Conservation (phyloP, 805 yeast species). For the Teunomyces kruisii region DNA sequence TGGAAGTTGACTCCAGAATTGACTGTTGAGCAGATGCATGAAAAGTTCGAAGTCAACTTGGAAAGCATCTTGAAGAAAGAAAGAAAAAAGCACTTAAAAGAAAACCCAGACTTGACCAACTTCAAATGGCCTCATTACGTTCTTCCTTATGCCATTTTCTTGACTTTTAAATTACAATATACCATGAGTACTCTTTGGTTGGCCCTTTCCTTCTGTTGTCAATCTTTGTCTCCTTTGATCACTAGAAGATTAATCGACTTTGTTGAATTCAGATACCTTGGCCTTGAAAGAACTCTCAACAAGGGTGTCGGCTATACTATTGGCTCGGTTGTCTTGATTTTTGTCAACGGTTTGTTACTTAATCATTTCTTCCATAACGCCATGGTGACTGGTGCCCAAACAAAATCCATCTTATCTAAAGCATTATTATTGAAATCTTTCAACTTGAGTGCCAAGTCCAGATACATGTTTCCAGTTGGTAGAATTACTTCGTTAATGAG, state of each 20-base stretch:
- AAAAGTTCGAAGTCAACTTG: constrained; percentile 24
- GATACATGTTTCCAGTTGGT: constrained; percentile 37
- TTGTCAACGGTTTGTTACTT: constrained; percentile 36
- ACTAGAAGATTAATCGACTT: constrained; percentile 63
- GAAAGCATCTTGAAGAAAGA: constrained; percentile 19
- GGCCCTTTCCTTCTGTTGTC: constrained; percentile 45
- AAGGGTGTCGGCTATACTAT: constrained; percentile 76
- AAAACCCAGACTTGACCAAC: constrained; percentile 13
- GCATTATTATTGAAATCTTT: constrained; percentile 40
- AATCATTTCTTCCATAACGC: constrained; percentile 45
- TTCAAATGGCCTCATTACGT: constrained; percentile 41
- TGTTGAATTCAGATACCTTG: constrained; percentile 52
- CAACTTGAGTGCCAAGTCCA: constrained; percentile 32
- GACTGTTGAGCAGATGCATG: constrained; percentile 37
- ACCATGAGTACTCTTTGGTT: constrained; percentile 40
- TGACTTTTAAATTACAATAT: constrained; percentile 50
- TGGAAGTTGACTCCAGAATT: constrained; percentile 36
- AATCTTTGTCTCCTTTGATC: constrained; percentile 64
- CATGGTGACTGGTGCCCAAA: constrained; percentile 43
- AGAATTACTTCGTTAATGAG: constrained; percentile 42
- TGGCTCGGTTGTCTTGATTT: constrained; percentile 61
- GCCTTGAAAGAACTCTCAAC: constrained; percentile 43
- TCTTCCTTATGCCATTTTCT: constrained; percentile 46
- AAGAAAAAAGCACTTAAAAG: constrained; percentile 17
- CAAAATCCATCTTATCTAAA: constrained; percentile 41